Evolutionary conservation across 805 yeast species (phyloP), one percentile per base, ranked within the genome.

Genomic region (Nakazawaea sp.): DNA sequence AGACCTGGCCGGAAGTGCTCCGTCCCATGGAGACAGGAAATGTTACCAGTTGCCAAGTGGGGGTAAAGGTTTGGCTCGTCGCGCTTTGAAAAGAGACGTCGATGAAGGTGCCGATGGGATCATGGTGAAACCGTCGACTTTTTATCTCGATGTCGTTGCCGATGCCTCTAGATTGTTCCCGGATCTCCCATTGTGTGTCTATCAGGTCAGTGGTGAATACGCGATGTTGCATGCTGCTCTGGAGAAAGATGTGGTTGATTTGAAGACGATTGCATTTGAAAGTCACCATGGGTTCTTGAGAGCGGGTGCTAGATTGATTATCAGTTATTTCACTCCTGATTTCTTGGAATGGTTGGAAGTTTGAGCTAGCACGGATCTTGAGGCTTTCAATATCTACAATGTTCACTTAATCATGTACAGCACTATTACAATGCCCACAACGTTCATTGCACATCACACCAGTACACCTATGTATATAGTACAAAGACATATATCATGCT

Each of bases 171-270:
- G 74, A 50, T 68, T 89, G 36, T 85, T 95, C 53, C 59, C 64
- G 35, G 92, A 92, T 56, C 75, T 83, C 49, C 98, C 98, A 19
- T 66, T 92, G 36, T 87, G 96, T 52, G 89, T 95, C 19, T 92
- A 92, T 61, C 98, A 92, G 59, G 98, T 92, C 18, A 78, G 90
- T 56, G 98, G 98, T 28, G 98, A 92, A 62, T 92, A 75, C 54
- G 97, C 97, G 23, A 92, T 92, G 98, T 61, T 92, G 45, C 95
- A 89, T 55, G 98, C 98, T 6, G 97, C 96, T 36, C 97, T 97
- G 21, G 97, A 88, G 52, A 88, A 88, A 68, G 95, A 95, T 27
- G 72, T 89, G 43, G 84, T 81, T 43, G 97, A 90, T 58, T 71
- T 92, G 59, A 81, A 85, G 61, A 60, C 77, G 41, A 60, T 78